Evolutionary conservation across 1,139 yeast genomes (phyloP).

Genomic region (Yamadazyma dendronema): DNA sequence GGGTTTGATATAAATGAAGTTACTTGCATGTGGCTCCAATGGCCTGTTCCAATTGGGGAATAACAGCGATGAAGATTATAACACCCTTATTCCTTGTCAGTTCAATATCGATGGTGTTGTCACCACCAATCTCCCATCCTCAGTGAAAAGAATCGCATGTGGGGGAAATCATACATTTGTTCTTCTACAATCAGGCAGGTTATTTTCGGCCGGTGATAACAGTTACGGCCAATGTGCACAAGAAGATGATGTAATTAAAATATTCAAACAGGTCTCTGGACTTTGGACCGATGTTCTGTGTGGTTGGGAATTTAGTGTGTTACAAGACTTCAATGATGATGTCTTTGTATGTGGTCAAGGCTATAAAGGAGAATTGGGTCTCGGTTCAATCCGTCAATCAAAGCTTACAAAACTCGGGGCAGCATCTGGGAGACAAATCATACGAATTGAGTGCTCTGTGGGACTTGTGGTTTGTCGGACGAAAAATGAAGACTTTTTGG

Average conservation of each 20-base stretch:
- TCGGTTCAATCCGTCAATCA: conserved; percentile 31
- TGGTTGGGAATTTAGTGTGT: conserved; percentile 78
- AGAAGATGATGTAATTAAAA: conserved; percentile 1
- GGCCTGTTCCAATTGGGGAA: conserved; percentile 77
- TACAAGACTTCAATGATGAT: conserved; percentile 40
- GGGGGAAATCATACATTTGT: conserved; percentile 90
- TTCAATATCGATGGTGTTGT: conserved; percentile 18
- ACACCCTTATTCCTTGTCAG: conserved; percentile 24
- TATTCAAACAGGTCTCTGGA: conserved; percentile 28
- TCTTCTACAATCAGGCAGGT: conserved; percentile 49
- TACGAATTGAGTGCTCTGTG: conserved; percentile 47
- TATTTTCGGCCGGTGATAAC: conserved; percentile 64
- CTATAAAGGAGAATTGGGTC: conserved; percentile 72
- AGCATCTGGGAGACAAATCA: conserved; percentile 8
- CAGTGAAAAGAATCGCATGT: conserved; percentile 43
- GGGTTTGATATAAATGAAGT: too few relatives aligned
- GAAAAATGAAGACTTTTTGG: conserved; percentile 48
- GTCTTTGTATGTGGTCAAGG: conserved; percentile 64
- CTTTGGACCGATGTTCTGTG: conserved; percentile 50
- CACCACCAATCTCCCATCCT: neutral
- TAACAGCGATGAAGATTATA: conserved; percentile 53
- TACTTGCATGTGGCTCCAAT: conserved; percentile 69
- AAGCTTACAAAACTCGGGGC: conserved; percentile 14
- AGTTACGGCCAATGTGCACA: conserved; percentile 50
- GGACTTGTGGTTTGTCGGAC: conserved; percentile 53